These are phyloP conservation scores for Monosporascus sp. DNA, from an alignment of 2,329 filamentous ascomycete genomes.

Conservation along the genomic window DNA sequence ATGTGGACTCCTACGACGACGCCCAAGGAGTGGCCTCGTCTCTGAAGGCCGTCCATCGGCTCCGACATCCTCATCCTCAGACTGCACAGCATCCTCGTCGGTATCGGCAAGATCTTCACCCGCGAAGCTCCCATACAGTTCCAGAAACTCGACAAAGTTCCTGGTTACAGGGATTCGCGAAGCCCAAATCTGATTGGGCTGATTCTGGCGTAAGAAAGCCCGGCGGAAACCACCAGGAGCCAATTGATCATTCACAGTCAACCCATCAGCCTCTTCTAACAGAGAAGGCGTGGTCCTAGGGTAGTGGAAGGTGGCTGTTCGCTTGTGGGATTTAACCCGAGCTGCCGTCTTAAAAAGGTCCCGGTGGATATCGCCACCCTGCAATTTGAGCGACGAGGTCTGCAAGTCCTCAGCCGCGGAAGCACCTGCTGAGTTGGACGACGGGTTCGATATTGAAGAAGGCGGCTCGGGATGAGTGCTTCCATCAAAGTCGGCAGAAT, in stretches of 20 bases:
- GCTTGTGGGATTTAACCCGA: conserved; percentile 42
- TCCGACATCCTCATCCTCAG: conserved; percentile 33
- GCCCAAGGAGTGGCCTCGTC: conserved; percentile 54
- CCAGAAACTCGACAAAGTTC: conserved; percentile 71
- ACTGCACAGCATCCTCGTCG: conserved; percentile 54
- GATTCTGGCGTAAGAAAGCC: conserved; percentile 35
- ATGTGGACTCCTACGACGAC: conserved; percentile 47
- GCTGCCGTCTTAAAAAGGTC: conserved; percentile 71
- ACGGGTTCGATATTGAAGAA: conserved; percentile 10
- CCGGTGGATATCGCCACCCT: conserved; percentile 73
- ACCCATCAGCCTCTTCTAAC: conserved; percentile 19
- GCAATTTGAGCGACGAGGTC: conserved; percentile 65
- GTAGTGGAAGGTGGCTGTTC: conserved; percentile 64
- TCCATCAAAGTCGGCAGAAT: conserved; percentile 36
- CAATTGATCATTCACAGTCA: conserved; percentile 26
- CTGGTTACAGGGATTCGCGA: conserved; percentile 53
- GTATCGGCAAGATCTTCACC: conserved; percentile 61
- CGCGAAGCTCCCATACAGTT: conserved; percentile 71
- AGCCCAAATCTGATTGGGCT: conserved; percentile 29
- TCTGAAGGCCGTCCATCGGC: conserved; percentile 38
- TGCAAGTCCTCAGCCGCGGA: conserved; percentile 22
- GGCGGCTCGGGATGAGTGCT: conserved; percentile 3
- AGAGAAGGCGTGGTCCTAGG: conserved; percentile 35
- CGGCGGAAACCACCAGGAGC: conserved; percentile 46
- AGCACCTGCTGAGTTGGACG: conserved; percentile 17